A percentile compares a stretch with the other conserved stretches of the same genome.
Conservation (phyloP, 768 basidiomycete species). For the Pleurotus tuoliensis region DNA sequence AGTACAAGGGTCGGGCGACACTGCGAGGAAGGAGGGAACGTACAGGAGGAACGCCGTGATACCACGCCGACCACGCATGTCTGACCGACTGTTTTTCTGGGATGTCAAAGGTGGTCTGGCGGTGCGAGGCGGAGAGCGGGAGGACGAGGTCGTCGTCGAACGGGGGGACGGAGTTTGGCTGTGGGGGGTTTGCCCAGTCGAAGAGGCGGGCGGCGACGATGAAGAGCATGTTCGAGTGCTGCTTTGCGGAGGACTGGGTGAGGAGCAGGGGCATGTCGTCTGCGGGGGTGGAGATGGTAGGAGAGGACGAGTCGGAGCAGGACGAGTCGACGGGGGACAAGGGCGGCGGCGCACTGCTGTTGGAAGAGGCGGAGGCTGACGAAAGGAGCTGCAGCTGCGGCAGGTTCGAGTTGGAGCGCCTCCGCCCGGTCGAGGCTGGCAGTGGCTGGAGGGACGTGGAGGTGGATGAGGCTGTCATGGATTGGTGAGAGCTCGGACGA, state of each 20-base stretch:
- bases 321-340: slow-evolving; percentile 9
- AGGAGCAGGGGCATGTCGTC: neutral
- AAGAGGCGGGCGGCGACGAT: slow-evolving; percentile 48
- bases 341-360: slow-evolving; percentile 9
- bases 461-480: neutral
- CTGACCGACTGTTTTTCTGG: slow-evolving; percentile 30
- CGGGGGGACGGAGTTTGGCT: slow-evolving; percentile 34
- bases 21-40: slow-evolving; percentile 5
- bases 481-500: too few species aligned
- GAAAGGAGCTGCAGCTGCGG: slow-evolving; percentile 35
- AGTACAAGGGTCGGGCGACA: slow-evolving; percentile 6
- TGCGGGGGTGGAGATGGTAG: slow-evolving; percentile 11
- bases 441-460: slow-evolving; percentile 46
- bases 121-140: slow-evolving; percentile 52
- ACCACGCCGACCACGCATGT: slow-evolving; percentile 21
- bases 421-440: slow-evolving; percentile 38
- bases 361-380: slow-evolving; percentile 14
- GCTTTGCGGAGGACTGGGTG: slow-evolving; percentile 9
- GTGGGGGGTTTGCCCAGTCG: slow-evolving; percentile 45
- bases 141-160: slow-evolving; percentile 49
- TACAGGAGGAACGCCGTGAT: slow-evolving; percentile 27
- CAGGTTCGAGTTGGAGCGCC: slow-evolving; percentile 54
- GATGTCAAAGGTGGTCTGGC: slow-evolving; percentile 29
- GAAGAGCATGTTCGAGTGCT: slow-evolving; percentile 45
- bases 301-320: slow-evolving; percentile 11